phyloP scores from a whole-genome alignment of 371 early-diverging fungal genomes.

The Circinella umbellata region DNA sequence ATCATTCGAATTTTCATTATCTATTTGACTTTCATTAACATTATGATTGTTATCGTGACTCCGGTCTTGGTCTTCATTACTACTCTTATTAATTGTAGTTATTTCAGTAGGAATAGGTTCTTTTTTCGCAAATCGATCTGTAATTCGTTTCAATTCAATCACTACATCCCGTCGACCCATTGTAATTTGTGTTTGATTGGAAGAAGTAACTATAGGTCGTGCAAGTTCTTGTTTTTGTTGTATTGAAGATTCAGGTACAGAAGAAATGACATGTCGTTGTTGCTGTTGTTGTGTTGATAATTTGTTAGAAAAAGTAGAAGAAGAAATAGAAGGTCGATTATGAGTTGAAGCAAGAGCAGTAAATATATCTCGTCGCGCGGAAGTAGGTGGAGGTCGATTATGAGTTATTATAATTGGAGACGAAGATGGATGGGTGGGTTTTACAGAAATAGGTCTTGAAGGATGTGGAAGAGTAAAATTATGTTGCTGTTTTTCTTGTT shows the following conservation, averaged over 20 bases:
- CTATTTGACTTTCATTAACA: neutral
- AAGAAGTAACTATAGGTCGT: neutral
- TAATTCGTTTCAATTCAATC: neutral
- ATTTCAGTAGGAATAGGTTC: neutral
- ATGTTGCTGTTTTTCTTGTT: too few relatives aligned
- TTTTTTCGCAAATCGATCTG: neutral
- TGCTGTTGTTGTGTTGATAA: neutral
- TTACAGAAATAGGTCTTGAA: neutral
- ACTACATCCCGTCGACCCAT: neutral
- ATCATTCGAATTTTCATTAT: neutral
- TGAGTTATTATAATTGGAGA: too few relatives aligned
- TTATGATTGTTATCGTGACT: too few relatives aligned
- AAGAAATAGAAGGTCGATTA: too few relatives aligned
- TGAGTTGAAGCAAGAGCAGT: neutral
- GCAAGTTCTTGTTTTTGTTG: neutral
- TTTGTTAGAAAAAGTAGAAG: too few relatives aligned
- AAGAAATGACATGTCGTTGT: neutral
- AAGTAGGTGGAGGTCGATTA: too few relatives aligned
- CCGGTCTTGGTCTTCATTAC: too few relatives aligned
- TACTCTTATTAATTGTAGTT: too few relatives aligned
- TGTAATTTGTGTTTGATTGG: neutral
- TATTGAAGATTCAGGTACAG: too few relatives aligned
- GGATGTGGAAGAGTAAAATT: neutral
- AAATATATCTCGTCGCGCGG: slow-evolving; percentile 7
- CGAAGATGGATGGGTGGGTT: neutral